Conservation (phyloP, 2,329 filamentous ascomycete genomes). For the Mycogone perniciosa region DNA sequence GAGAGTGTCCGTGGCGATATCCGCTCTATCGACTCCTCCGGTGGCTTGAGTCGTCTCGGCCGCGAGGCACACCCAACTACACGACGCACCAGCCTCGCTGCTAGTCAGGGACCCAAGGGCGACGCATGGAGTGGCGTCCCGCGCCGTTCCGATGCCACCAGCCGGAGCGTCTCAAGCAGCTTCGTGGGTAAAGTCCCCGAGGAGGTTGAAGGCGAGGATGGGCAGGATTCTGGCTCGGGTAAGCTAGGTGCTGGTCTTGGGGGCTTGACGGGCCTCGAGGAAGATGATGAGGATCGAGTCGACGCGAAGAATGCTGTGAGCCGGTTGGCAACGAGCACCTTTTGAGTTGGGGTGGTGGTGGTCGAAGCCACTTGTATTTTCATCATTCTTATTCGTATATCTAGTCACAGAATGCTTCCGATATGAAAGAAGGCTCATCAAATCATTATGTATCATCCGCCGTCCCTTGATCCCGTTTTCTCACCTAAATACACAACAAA, state of each 20-base stretch:
- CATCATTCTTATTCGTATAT: neutral
- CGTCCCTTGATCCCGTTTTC: neutral
- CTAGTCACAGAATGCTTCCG: neutral
- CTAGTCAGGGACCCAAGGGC: slow-evolving; percentile 93
- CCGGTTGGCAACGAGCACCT: slow-evolving; percentile 87
- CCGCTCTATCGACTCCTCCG: slow-evolving; percentile 82
- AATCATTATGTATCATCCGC: slow-evolving; percentile 1
- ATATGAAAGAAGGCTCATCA: neutral
- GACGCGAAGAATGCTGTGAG: slow-evolving; percentile 95
- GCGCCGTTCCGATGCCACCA: slow-evolving; percentile 70
- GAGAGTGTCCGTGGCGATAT: slow-evolving; percentile 92
- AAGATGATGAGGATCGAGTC: slow-evolving; percentile 87
- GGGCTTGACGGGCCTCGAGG: slow-evolving; percentile 52
- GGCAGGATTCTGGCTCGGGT: slow-evolving; percentile 30
- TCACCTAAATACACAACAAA: neutral
- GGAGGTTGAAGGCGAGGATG: slow-evolving; percentile 47
- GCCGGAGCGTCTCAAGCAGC: slow-evolving; percentile 69
- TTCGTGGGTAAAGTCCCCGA: slow-evolving; percentile 59
- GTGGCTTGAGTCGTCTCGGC: slow-evolving; percentile 82
- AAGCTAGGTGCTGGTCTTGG: slow-evolving; percentile 35
- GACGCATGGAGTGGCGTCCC: slow-evolving; percentile 97
- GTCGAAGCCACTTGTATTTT: neutral
- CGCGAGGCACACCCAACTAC: slow-evolving; percentile 76
- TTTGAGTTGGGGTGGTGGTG: slow-evolving; percentile 41
- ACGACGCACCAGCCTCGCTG: slow-evolving; percentile 70